These are phyloP conservation scores for Piloderma croceum DNA, from an alignment of 768 basidiomycete genomes.

Conservation along the genomic window DNA sequence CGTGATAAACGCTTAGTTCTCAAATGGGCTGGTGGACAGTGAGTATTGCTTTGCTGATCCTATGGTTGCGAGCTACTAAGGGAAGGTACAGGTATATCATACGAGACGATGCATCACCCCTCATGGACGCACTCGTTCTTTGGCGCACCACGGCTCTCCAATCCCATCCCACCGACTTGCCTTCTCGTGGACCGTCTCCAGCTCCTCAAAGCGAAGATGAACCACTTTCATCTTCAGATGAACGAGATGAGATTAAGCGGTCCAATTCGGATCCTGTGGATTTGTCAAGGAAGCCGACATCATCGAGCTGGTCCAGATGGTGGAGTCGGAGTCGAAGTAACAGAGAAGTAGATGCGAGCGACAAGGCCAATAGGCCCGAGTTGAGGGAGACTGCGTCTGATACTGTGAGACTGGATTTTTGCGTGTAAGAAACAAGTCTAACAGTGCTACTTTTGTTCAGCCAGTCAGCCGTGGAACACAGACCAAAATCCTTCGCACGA, in stretches of 20 bases:
- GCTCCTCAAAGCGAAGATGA: slow-evolving; percentile 29
- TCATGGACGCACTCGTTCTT: slow-evolving; percentile 65
- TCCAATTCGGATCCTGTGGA: slow-evolving; percentile 32
- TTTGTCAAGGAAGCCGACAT: slow-evolving; percentile 38
- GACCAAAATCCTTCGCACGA: no score
- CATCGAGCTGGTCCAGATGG: slow-evolving; percentile 79
- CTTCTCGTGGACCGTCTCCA: slow-evolving; percentile 33
- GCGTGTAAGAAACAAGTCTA: no score
- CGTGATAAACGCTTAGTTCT: slow-evolving; percentile 65
- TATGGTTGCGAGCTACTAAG: no score
- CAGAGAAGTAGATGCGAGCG: no score
- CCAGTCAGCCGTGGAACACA: no score
- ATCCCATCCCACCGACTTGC: slow-evolving; percentile 19
- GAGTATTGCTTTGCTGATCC: no score
- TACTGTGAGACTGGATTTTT: no score
- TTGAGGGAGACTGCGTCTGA: slow-evolving; percentile 25
- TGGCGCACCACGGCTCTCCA: slow-evolving; percentile 54
- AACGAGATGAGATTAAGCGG: slow-evolving; percentile 28
- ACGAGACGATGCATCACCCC: slow-evolving; percentile 65
- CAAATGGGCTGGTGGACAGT: slow-evolving; percentile 66
- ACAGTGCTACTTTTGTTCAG: no score
- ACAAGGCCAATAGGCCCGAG: slow-evolving; percentile 11
- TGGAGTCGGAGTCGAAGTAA: slow-evolving; percentile 62
- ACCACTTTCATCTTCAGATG: slow-evolving; percentile 19
- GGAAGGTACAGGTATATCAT: slow-evolving; percentile 81